A percentile compares a stretch with the other conserved stretches of the same genome.
Evolutionary conservation across 176 grass and related monocot genomes (phyloP).

Genomic region (Avena insularis): DNA sequence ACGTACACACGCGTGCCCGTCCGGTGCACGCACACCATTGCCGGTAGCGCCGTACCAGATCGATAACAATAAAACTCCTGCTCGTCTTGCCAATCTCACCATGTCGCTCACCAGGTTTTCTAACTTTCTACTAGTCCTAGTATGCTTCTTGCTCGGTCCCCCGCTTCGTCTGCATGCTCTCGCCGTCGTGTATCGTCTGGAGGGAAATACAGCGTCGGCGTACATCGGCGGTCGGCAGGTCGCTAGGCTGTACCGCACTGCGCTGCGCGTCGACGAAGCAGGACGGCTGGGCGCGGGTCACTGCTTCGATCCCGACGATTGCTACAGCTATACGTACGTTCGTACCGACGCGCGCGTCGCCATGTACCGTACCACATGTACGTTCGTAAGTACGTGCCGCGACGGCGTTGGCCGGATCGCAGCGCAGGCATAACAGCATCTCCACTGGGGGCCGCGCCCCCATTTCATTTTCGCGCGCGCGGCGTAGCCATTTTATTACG

Average conservation of each 20-base stretch:
- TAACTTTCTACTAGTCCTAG: no score
- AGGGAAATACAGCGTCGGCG: background rate
- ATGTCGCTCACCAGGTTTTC: no score
- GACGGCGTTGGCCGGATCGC: background rate
- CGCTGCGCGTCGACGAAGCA: background rate
- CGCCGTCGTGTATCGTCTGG: background rate
- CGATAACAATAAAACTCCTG: no score
- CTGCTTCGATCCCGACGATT: background rate
- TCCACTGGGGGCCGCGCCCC: no score
- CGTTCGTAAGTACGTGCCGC: background rate
- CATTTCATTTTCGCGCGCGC: no score
- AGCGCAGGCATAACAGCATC: no score
- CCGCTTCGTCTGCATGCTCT: background rate
- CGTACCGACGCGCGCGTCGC: background rate
- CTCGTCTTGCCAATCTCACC: no score
- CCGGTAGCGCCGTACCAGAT: no score
- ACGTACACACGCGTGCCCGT: background rate
- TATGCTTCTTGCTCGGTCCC: background rate
- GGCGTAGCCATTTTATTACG: no score
- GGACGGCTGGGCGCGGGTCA: background rate
- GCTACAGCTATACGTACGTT: background rate
- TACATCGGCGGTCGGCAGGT: background rate
- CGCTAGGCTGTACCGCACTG: background rate
- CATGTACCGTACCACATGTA: background rate
- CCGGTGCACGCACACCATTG: background rate